phyloP scores from a whole-genome alignment of 2,329 filamentous ascomycete genomes.

The Hypoxylon sp. region DNA sequence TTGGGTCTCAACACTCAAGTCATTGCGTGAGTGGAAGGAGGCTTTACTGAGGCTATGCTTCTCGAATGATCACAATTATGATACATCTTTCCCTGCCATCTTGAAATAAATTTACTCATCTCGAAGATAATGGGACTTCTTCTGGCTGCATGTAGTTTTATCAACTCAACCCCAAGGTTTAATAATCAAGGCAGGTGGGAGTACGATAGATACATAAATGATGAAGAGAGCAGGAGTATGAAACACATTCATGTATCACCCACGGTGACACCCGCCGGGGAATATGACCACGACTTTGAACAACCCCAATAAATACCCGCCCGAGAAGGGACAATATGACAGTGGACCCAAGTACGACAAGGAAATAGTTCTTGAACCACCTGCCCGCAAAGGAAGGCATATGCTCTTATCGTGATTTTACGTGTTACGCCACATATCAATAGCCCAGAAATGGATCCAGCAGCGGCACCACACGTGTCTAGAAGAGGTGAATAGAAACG shows the following conservation, averaged over 20 bases:
- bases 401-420: background rate
- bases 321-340: background rate
- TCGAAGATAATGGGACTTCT: background rate
- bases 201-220: slow-evolving; percentile 5
- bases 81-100: background rate
- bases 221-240: background rate
- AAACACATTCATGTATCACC: slow-evolving; percentile 8
- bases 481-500: background rate
- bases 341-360: slow-evolving; percentile 1
- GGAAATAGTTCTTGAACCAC: background rate
- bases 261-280: slow-evolving; percentile 16
- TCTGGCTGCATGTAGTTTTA: background rate
- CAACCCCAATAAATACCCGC: background rate
- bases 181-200: slow-evolving; percentile 7
- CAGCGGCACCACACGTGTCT: background rate
- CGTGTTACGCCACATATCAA: background rate
- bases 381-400: background rate
- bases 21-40: background rate
- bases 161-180: background rate
- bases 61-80: slow-evolving; percentile 4
- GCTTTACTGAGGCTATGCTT: background rate
- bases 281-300: slow-evolving; percentile 18
- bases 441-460: background rate
- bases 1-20: background rate
- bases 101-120: background rate